phyloP scores from a whole-genome alignment of 169 alveolate species.

The Perkinsus olseni region DNA sequence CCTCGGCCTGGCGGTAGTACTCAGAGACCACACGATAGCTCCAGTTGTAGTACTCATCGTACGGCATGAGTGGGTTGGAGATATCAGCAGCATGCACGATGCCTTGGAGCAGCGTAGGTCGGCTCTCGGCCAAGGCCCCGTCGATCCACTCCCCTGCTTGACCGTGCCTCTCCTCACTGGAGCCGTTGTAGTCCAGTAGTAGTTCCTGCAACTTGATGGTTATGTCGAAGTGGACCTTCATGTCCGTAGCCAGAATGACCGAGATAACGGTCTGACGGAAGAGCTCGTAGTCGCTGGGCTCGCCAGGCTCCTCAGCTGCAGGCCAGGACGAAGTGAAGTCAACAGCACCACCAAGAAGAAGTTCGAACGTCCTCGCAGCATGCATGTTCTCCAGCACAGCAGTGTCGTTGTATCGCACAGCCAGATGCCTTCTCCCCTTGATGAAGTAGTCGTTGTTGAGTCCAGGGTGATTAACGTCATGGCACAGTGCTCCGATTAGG shows the following conservation, averaged over 20 bases:
- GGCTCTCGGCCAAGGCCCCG: neutral
- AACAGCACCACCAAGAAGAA: conserved; percentile 9
- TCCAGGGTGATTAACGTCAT: conserved; percentile 33
- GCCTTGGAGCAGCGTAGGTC: neutral
- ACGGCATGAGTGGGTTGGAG: conserved; percentile 26
- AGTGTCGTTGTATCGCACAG: conserved; percentile 13
- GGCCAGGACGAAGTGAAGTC: neutral
- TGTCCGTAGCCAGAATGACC: conserved; percentile 32
- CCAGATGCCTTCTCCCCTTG: neutral
- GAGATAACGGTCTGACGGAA: conserved; percentile 17
- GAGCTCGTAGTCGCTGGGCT: neutral
- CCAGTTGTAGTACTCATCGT: conserved; percentile 21
- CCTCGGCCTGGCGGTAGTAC: conserved; percentile 10
- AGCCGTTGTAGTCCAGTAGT: neutral
- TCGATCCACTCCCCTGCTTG: neutral
- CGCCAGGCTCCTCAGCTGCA: neutral
- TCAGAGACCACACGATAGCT: conserved; percentile 30
- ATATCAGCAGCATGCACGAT: conserved; percentile 34
- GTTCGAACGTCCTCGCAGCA: conserved; percentile 23
- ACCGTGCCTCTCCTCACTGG: neutral
- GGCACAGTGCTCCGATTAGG: conserved; percentile 29
- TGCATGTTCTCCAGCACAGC: conserved; percentile 35
- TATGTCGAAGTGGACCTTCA: conserved; percentile 35
- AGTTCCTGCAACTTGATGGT: conserved; percentile 16
- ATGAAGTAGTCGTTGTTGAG: conserved; percentile 25